phyloP scores from a whole-genome alignment of 352 stramenopile genomes.

The Phytopythium helicoides region DNA sequence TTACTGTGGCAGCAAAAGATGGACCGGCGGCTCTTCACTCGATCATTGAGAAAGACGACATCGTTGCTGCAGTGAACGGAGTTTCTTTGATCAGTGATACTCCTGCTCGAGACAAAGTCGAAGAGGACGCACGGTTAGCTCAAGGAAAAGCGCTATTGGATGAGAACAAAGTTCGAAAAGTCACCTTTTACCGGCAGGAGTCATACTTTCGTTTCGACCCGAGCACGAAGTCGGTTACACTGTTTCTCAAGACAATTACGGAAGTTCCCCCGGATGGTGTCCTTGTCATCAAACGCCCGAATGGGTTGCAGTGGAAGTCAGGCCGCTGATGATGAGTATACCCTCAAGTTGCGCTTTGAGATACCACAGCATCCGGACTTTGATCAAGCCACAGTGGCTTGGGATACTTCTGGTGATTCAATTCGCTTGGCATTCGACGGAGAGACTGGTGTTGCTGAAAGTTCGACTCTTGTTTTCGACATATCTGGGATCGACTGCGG shows the following conservation, averaged over 20 bases:
- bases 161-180: slow-evolving; percentile 19
- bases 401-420: slow-evolving; percentile 16
- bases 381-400: slow-evolving; percentile 21
- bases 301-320: slow-evolving; percentile 23
- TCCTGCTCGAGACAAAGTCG: slow-evolving; percentile 19
- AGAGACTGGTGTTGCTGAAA: slow-evolving; percentile 25
- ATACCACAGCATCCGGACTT: slow-evolving; percentile 30
- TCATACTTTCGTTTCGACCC: slow-evolving; percentile 49
- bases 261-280: slow-evolving; percentile 27
- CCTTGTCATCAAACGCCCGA: slow-evolving; percentile 29
- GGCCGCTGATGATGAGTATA: slow-evolving; percentile 4
- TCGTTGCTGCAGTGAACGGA: slow-evolving; percentile 44
- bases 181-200: slow-evolving; percentile 51
- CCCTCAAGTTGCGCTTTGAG: slow-evolving; percentile 26
- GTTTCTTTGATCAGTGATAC: slow-evolving; percentile 20
- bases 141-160: slow-evolving; percentile 25
- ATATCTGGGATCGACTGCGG: slow-evolving; percentile 29
- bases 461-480: slow-evolving; percentile 33
- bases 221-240: slow-evolving; percentile 14
- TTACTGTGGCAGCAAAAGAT: slow-evolving; percentile 34
- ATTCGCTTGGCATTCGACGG: slow-evolving; percentile 35
- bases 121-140: slow-evolving; percentile 29
- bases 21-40: slow-evolving; percentile 34
- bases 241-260: slow-evolving; percentile 38
- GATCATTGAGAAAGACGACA: slow-evolving; percentile 53